These are phyloP conservation scores for Vigna mungo DNA, from an alignment of 306 rosid genomes.

Conservation along the genomic window DNA sequence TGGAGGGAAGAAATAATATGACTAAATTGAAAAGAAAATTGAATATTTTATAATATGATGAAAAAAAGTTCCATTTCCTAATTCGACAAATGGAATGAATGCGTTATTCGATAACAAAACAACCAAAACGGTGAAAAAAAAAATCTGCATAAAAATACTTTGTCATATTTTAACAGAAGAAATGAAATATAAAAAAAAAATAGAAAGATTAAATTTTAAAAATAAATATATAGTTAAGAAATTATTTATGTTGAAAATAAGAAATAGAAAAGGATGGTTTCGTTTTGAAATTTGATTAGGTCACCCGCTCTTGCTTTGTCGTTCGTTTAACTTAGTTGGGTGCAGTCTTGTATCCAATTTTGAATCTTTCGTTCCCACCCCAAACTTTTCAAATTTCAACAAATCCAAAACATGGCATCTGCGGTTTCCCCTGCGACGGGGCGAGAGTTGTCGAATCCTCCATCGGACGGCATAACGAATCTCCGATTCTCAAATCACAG, in stretches of 20 bases:
- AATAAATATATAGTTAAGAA: too few species aligned
- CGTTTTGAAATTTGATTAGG: background rate
- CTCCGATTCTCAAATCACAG: slow-evolving; percentile 91
- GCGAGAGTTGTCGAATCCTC: slow-evolving; percentile 79
- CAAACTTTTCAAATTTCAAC: background rate
- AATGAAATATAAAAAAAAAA: too few species aligned
- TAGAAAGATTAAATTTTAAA: too few species aligned
- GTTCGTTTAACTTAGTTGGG: background rate
- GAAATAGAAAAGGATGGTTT: background rate
- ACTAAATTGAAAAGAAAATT: too few species aligned
- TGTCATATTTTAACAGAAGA: too few species aligned
- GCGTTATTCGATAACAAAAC: too few species aligned
- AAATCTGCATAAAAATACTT: too few species aligned
- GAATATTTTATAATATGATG: too few species aligned
- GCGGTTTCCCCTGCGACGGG: slow-evolving; percentile 64
- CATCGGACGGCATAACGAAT: slow-evolving; percentile 91
- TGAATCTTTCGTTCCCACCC: background rate
- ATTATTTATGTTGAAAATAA: background rate
- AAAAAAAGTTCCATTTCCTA: too few species aligned
- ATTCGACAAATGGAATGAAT: too few species aligned
- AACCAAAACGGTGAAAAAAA: too few species aligned
- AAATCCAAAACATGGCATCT: slow-evolving; percentile 1
- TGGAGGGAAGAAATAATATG: too few species aligned
- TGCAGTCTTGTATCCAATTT: background rate
- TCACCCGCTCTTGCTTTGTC: background rate